Base-by-base conservation (phyloP, 371 early-diverging fungal species). In the Coemansia sp. region DNA sequence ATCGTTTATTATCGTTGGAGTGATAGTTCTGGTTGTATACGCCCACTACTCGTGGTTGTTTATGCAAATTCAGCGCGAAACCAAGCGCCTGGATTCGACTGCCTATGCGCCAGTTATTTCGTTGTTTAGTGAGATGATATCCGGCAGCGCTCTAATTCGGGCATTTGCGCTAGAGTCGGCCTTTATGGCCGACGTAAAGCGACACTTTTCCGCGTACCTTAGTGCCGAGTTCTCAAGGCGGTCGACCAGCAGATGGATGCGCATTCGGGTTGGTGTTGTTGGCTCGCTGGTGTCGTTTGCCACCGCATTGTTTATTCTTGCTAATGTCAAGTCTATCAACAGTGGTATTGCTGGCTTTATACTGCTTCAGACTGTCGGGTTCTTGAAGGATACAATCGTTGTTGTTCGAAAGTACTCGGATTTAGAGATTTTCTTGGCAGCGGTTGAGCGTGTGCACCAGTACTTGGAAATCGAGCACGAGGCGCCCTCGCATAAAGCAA, bases 211-310 rank as follows among this genome's bases (percentile, higher is more conserved):
- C 57, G 77, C 70, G 21, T 88, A 88, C 77, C 85, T 89, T 65
- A 84, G 90, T 13, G 87, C 94, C 13, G 91, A 87, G 78, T 85
- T 88, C 62, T 86, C 84, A 61, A 75, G 88, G 69, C 90, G 94
- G 88, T 85, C 86, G 14, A 84, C 87, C 21, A 91, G 91, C 72
- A 89, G 93, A 26, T 94, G 94, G 95, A 78, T 96, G n/a, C 86
- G 87, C 60, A 78, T 89, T 47, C 89, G 95, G 2, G 50, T 78
- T 4, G 67, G 74, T 13, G 37, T 78, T 18, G 50, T 67, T 24
- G 67, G 79, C 57, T 86, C 92, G 11, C 65, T 88, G 51, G 87
- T 95, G 10, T 80, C 90, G 8, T 89, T 92, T 76, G 81, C 82
- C 63, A 85, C 92, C 13, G 89, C 89, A 18, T 59, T 86, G 14